Evolutionary conservation across 345 rosid genomes (phyloP).

Genomic region (Eucalyptus albens): DNA sequence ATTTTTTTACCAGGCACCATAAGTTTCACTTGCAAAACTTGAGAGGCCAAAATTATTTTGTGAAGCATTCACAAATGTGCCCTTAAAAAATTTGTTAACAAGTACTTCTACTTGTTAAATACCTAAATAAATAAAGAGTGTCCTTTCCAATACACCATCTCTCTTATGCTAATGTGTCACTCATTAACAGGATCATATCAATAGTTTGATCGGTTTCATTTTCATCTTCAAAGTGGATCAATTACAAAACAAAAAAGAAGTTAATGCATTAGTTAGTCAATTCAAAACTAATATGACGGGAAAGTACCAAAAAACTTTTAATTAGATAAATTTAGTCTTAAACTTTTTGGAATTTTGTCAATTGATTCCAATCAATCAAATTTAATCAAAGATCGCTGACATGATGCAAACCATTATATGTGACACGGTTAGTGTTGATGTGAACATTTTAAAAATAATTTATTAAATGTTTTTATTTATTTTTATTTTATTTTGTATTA

Average conservation of each 20-base stretch:
- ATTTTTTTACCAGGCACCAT: neutral
- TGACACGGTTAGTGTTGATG: no score
- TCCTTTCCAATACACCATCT: accelerated
- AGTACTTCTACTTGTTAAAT: neutral
- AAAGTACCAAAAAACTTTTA: neutral
- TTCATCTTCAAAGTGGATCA: neutral
- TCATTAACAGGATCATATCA: neutral
- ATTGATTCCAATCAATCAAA: accelerated
- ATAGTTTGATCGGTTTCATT: neutral
- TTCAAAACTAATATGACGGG: neutral
- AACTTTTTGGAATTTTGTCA: neutral
- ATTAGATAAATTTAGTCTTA: neutral
- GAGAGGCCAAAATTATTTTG: neutral
- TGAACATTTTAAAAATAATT: no score
- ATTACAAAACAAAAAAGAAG: neutral
- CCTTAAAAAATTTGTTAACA: neutral
- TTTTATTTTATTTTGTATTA: no score
- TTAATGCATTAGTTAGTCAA: neutral
- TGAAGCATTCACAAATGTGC: neutral
- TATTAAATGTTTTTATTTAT: no score
- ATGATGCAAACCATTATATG: no score
- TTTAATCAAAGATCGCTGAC: accelerated
- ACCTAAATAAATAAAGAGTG: neutral
- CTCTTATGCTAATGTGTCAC: neutral
- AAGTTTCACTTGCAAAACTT: neutral